Evolutionary conservation across 306 rosid genomes (phyloP), one percentile per base, ranked within the genome.

Genomic region (Lotus japonicus): DNA sequence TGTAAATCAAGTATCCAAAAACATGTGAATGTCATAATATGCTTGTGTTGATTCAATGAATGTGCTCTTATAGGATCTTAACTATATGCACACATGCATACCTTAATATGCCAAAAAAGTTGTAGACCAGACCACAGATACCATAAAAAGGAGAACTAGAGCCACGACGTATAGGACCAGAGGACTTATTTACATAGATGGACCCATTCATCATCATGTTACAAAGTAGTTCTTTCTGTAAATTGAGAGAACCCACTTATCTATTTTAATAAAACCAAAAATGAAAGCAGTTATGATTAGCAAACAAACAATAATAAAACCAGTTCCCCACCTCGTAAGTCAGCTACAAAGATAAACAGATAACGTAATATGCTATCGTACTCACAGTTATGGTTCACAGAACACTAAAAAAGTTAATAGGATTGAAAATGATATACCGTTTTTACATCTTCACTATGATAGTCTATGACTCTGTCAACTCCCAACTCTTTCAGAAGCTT

Each of bases 381-480:
- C 12, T 4, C 17, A 6, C 7, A 11, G 36, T 60, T 41, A 26
- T n/a, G 46, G 48, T 67, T 31, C 61, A 57, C 18, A 77, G 54
- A 56, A 64, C 4, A 36, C 21, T 3, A 56, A 66, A 66, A 23
- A 64, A 39, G 54, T 18, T 23, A 14, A 41, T 6, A 70, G 68
- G 61, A 72, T 59, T 31, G 15, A 38, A 56, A 79, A 74, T 31
- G 1, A 56, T 51, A 4, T 92, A 92, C 98, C 8, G 89, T 78
- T 88, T 90, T 88, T 39, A 90, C 70, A 72, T 92, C 97, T 86
- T 90, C 98, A 64, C 82, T 74, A 71, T 64, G 87, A 56, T 90
- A 92, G 74, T 92, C 97, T 81, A 92, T 90, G 81, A 92, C 90
- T 74, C 96, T 88, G 82, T 92, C 94, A 58, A 83, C 97, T 75